Conservation (phyloP, 257 asterid genomes). For the Mitragyna speciosa region DNA sequence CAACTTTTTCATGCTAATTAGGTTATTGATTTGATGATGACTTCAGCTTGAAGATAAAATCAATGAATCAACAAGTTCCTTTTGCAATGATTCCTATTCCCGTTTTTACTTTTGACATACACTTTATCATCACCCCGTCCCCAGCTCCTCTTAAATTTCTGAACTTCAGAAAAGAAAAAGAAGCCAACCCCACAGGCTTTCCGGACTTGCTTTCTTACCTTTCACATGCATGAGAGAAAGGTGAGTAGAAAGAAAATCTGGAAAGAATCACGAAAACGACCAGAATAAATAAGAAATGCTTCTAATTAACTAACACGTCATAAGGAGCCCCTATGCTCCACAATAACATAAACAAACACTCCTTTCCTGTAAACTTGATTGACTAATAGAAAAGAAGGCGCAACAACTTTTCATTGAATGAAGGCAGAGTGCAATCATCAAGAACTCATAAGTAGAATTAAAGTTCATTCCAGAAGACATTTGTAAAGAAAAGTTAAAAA, state of each 20-base stretch:
- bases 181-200: neutral
- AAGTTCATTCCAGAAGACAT: neutral
- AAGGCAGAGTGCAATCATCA: neutral
- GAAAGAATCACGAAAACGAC: neutral
- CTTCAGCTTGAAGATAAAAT: neutral
- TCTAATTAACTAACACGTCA: neutral
- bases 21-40: neutral
- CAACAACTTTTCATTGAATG: neutral
- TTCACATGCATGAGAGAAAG: neutral
- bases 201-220: slow-evolving; percentile 1
- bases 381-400: neutral
- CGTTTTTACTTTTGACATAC: neutral
- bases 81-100: neutral
- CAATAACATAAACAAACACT: neutral
- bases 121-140: neutral
- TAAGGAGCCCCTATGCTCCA: neutral
- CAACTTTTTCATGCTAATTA: too few species aligned
- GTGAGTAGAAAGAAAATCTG: neutral
- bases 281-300: neutral
- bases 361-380: neutral
- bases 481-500: neutral
- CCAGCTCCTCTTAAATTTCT: neutral
- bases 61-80: neutral
- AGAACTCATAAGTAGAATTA: neutral
- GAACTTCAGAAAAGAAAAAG: neutral